Base-by-base conservation (phyloP, 441 rosid species). In the Gossypium davidsonii region DNA sequence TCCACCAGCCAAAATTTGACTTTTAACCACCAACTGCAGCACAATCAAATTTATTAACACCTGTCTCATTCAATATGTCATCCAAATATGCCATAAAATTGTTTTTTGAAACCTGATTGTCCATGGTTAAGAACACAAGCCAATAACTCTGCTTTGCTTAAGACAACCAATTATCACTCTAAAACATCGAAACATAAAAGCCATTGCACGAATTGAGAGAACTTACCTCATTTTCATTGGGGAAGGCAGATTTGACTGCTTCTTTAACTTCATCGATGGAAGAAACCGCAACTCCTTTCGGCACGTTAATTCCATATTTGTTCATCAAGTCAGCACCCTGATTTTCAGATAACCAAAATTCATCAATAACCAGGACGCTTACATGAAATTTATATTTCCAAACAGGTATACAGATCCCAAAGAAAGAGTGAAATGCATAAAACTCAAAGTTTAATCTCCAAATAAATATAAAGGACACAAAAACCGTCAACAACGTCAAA, bases 1-100 rank as follows among this genome's bases (percentile, higher is more conserved):
- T 28, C 98, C 99, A 76, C 99, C 99, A 64, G 97, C 99, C 90
- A 93, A 84, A 83, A 95, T 84, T 83, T 93, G 98, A 75, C 98
- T 93, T 84, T 95, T 95, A 74, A 91, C 97, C 49, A 91, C 99
- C 81, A 93, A 57, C 99, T 95, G 83, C 12, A 39, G 25, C 67
- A 25, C 15, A 37, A 52, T 49, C 75, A 72, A 74, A 55, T 26
- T 18, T 14, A 76, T 17, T 65, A 73, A 67, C 68, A 25, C 73
- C 72, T 9, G 42, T 37, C 6, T 46, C n/a, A 28, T 9, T 10
- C 70, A 49, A 18, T 63, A 70, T 49, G 23, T 51, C 62, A 44
- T 25, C 26, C 26, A 25, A 25, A 25, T 25, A 25, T 25, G 26
- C 26, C 26, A 25, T 25, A 25, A 25, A 25, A 25, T 25, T 25